phyloP scores from a whole-genome alignment of 352 stramenopile species.

The Globisporangium radiosum region DNA sequence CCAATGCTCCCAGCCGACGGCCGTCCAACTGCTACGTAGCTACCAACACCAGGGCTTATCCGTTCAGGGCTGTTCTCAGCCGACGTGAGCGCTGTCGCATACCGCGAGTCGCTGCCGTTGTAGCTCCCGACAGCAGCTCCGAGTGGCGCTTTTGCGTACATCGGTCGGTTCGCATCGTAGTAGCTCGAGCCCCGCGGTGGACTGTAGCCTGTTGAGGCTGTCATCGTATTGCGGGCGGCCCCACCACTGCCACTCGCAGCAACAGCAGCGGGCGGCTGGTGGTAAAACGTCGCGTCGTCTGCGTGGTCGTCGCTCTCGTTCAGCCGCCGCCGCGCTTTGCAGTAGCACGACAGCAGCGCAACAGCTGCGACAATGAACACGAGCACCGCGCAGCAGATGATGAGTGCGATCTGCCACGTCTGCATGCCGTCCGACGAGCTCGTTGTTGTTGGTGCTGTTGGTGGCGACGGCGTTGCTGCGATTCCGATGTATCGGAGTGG shows the following conservation, averaged over 20 bases:
- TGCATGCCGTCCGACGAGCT: constrained; percentile 19
- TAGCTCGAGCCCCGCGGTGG: not conserved
- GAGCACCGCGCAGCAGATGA: constrained; percentile 48
- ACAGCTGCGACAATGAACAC: constrained; percentile 43
- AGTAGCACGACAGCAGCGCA: constrained; percentile 52
- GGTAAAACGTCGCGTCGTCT: constrained; percentile 34
- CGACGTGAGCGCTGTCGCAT: constrained; percentile 2
- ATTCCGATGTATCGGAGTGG: too few species aligned
- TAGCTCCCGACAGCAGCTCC: not conserved
- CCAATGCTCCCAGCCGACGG: constrained; percentile 9
- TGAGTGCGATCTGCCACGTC: constrained; percentile 51
- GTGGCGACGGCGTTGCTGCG: too few species aligned
- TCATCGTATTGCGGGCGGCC: not conserved
- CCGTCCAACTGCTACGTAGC: not conserved
- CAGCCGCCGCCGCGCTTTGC: constrained; percentile 38
- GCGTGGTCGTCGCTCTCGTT: constrained; percentile 42
- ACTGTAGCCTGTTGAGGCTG: not conserved
- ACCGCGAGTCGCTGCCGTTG: constrained; percentile 7
- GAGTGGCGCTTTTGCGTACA: not conserved
- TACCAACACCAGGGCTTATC: not conserved
- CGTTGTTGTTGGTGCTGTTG: too few species aligned
- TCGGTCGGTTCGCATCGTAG: not conserved
- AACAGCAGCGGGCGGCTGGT: constrained; percentile 18
- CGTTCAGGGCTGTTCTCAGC: constrained; percentile 3
- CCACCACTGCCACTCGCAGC: not conserved